Evolutionary conservation across 768 basidiomycete genomes (phyloP), one percentile per base, ranked within the genome.

Genomic region (Tricholoma hemisulphureum): DNA sequence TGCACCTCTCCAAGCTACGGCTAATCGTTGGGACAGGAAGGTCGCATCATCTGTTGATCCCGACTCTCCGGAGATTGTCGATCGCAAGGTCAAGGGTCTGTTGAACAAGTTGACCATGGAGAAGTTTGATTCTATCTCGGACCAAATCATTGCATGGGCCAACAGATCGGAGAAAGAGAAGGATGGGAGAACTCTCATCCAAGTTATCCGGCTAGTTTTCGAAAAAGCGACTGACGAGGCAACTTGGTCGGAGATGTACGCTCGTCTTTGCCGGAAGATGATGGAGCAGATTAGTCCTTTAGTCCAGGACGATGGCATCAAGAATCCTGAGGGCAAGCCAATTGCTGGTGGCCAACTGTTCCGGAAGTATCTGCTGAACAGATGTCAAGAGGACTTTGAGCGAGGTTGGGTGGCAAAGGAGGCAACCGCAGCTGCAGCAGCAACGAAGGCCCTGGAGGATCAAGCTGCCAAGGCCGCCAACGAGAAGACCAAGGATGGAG

Each of bases 341-440:
- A 89, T 95, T 58, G 81, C 90, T 43, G 96, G 96, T 64, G 95
- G 96, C 50, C 87, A 91, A 58, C 83, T 98, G 41, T 99, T 98
- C 89, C 82, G 95, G 61, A 96, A 96, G 76, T 98, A 98, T 75
- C 83, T 98, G 20, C 82, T 98, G 55, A 96, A 96, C 69, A 85
- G 95, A 43, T 98, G 96, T 75, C 95, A 97, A 70, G 93, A 97
- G 69, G 95, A 98, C 75, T 98, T 98, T 72, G 96, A 98, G 78
- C 85, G 88, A 59, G 95, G 95, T 6, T 98, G 95, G 95, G 83
- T 89, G 35, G 85, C 86, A 21, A 92, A 95, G 73, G 93, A 95
- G 68, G 79, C 88, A 7, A 85, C 95, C 0, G 89, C 91, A 18
- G 88, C 86, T 3, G 94, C 94, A 14, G 95, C 95, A 18, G 89